Evolutionary conservation across 768 basidiomycete genomes (phyloP), one percentile per base, ranked within the genome.

Genomic region (Rhizopogon vesiculosus): DNA sequence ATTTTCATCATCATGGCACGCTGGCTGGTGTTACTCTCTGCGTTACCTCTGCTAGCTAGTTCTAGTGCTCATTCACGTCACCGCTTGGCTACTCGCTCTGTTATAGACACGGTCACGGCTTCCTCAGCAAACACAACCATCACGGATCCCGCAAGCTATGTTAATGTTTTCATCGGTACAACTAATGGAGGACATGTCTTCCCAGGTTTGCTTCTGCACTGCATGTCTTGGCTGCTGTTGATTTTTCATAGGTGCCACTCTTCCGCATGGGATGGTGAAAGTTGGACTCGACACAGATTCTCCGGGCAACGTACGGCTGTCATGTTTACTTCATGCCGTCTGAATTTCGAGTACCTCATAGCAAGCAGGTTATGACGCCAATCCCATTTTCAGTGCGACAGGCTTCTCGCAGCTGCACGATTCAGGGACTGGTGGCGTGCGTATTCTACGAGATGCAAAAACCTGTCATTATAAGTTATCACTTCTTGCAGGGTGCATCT

Each of bases 251-350:
- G 84, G 85, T 42, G 84, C 82, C 0, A 85, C 82, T 2, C 62
- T 84, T 19, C 85, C 85, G 2, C 84, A 86, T 67, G 84, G 85
- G n/a, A 83, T 86, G 84, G 76, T 80, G 15, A 87, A 87, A 69
- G 77, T 72, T 2, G 85, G 84, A 7, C 79, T 85, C 78, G 84
- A 87, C 62, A 85, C 84, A 0, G 81, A 86, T 61, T 83, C 83
- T 12, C 81, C 83, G 3, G 80, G 77, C 62, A 82, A 82, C 63
- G 83, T 83, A 59, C 35, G 74, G 64, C 25, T 13, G 29, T 42
- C 28, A 16, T 19, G 18, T 51, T n/a, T 33, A 42, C 12, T 49
- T 49, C 22, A 16, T 49, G 22, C 8, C 15, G 5, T 16, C 16
- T 42, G 22, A 43, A 33, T 15, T 40, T 49, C 9, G 22, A 12